Evolutionary conservation across 2,329 filamentous ascomycete species (phyloP).

Genomic region (Malbranchea zuffiana): DNA sequence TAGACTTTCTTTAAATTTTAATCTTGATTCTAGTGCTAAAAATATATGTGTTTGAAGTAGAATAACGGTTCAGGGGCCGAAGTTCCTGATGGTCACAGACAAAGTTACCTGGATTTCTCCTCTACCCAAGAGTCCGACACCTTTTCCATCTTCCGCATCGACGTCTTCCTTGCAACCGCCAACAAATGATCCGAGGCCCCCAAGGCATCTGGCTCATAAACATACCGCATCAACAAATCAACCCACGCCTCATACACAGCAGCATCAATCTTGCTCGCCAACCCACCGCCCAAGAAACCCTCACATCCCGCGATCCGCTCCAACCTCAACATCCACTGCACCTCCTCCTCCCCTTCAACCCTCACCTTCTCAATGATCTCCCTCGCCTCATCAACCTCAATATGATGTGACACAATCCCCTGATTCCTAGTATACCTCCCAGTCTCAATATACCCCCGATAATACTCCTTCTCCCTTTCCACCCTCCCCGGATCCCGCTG

Average conservation of each 20-base stretch:
- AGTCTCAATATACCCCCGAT: not conserved
- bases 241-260: constrained; percentile 4
- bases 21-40: too few relatives aligned
- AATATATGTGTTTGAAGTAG: too few relatives aligned
- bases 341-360: not conserved
- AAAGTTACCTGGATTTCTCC: too few relatives aligned
- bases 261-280: not conserved
- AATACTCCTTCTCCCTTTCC: not conserved
- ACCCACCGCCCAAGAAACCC: constrained; percentile 3
- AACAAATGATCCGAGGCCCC: constrained; percentile 3
- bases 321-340: too few relatives aligned
- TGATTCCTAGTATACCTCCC: constrained; percentile 5
- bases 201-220: not conserved
- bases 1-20: too few relatives aligned
- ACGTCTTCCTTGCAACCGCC: constrained; percentile 1
- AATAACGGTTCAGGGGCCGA: too few relatives aligned
- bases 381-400: not conserved
- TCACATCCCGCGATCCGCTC: constrained; percentile 1
- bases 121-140: too few relatives aligned
- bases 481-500: not conserved
- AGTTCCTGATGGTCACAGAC: too few relatives aligned
- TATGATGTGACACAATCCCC: not conserved
- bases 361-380: not conserved
- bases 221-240: not conserved
- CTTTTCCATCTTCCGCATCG: too few relatives aligned